These are phyloP conservation scores for Claviceps humidiphila DNA, from an alignment of 2,329 filamentous ascomycete species.

Conservation along the genomic window DNA sequence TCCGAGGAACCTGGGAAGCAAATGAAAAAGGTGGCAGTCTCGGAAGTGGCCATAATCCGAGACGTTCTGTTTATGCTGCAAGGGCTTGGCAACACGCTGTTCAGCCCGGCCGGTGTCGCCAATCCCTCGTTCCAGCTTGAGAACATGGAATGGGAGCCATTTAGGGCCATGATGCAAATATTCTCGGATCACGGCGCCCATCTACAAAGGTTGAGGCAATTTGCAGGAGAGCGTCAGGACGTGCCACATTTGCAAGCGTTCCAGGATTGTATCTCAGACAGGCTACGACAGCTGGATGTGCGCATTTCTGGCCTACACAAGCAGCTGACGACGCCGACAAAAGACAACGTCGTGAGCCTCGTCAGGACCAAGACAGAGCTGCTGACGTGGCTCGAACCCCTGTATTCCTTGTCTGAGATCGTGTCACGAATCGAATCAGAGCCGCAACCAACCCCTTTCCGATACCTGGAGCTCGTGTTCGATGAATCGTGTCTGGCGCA, in stretches of 20 bases:
- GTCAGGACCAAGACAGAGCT: conserved; percentile 48
- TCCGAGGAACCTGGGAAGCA: conserved; percentile 21
- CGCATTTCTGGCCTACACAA: conserved; percentile 47
- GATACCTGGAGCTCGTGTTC: conserved; percentile 68
- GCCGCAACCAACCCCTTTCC: conserved; percentile 43
- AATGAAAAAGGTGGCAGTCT: conserved; percentile 34
- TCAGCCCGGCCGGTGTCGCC: conserved; percentile 31
- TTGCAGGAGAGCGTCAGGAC: conserved; percentile 28
- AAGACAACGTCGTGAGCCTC: conserved; percentile 52
- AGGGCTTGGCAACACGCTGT: conserved; percentile 64
- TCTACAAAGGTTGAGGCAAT: conserved; percentile 31
- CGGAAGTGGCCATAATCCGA: conserved; percentile 60
- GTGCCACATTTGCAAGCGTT: conserved; percentile 58
- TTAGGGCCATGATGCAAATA: conserved; percentile 32
- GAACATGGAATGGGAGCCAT: conserved; percentile 35
- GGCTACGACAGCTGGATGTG: conserved; percentile 45
- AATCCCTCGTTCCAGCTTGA: conserved; percentile 31
- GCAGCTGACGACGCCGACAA: conserved; percentile 39
- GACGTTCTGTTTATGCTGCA: conserved; percentile 78
- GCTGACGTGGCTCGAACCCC: conserved; percentile 34
- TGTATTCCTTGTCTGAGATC: conserved; percentile 48
- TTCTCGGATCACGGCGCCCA: conserved; percentile 34
- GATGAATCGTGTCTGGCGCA: conserved; percentile 57
- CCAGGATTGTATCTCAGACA: conserved; percentile 45
- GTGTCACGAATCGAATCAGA: conserved; percentile 42